These are phyloP conservation scores for Rhizopus microsporus DNA, from an alignment of 371 early-diverging fungal genomes.

Conservation along the genomic window DNA sequence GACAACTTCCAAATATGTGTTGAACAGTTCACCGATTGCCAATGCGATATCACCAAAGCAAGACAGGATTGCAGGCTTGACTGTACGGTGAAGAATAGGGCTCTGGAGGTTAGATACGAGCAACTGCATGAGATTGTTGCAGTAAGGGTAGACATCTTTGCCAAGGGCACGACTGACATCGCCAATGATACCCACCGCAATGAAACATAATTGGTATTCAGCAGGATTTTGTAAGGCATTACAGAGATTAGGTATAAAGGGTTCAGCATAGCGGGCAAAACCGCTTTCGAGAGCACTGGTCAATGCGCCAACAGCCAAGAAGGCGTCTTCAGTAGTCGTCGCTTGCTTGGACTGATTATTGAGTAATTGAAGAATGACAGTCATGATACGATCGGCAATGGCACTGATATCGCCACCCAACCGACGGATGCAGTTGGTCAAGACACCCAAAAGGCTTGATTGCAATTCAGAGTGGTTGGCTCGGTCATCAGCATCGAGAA, in stretches of 20 bases:
- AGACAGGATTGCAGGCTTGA: constrained; percentile 93
- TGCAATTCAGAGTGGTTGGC: constrained; percentile 81
- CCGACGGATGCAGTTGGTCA: constrained; percentile 80
- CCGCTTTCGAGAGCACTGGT: constrained; percentile 78
- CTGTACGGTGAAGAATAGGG: constrained; percentile 75
- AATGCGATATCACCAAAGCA: constrained; percentile 98
- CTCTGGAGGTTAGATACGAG: constrained; percentile 74
- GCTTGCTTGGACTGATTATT: constrained; percentile 72
- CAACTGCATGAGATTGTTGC: constrained; percentile 83
- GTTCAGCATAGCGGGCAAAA: constrained; percentile 84
- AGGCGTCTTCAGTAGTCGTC: constrained; percentile 91
- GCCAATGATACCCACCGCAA: constrained; percentile 93
- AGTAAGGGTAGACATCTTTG: constrained; percentile 70
- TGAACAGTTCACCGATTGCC: constrained; percentile 90
- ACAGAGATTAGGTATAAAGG: constrained; percentile 83
- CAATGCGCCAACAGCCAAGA: constrained; percentile 87
- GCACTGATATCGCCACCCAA: constrained; percentile 67
- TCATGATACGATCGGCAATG: constrained; percentile 89
- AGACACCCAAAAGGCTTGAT: constrained; percentile 85
- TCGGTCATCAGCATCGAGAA: constrained; percentile 80
- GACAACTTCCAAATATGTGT: constrained; percentile 75
- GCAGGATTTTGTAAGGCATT: constrained; percentile 84
- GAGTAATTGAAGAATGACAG: constrained; percentile 70
- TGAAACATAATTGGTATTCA: constrained; percentile 86
- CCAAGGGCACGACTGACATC: constrained; percentile 92